Evolutionary conservation across 2,329 filamentous ascomycete genomes (phyloP).

Genomic region (Coniochaeta hoffmannii): DNA sequence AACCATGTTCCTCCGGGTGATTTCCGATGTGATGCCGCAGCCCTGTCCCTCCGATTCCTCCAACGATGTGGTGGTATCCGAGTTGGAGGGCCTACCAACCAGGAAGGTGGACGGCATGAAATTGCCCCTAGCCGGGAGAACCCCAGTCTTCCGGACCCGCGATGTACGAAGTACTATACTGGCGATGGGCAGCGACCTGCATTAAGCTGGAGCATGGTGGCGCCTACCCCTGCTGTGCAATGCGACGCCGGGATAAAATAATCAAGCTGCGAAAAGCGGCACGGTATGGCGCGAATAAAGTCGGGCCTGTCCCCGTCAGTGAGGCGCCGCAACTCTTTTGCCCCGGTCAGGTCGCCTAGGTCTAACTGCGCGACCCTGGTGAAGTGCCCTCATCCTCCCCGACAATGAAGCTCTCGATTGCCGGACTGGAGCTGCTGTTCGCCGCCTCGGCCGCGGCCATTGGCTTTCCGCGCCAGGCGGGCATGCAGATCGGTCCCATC

Average conservation of each 20-base stretch:
- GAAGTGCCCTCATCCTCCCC: background rate
- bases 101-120: conserved; percentile 1
- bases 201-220: background rate
- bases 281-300: background rate
- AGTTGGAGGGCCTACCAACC: background rate
- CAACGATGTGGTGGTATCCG: background rate
- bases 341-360: background rate
- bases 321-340: background rate
- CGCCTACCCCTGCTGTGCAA: background rate
- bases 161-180: no score
- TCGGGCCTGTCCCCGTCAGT: background rate
- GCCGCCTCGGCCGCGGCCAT: background rate
- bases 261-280: background rate
- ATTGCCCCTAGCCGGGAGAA: background rate
- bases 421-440: background rate
- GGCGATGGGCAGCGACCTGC: background rate
- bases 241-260: background rate
- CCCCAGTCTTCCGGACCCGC: background rate
- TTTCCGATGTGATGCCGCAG: background rate
- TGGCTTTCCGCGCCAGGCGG: background rate
- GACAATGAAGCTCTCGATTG: background rate
- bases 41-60: background rate
- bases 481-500: conserved; percentile 3
- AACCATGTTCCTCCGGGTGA: background rate
- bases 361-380: background rate